Evolutionary conservation across 1,284 basidiomycete genomes (phyloP).

Genomic region (Somion occarium): DNA sequence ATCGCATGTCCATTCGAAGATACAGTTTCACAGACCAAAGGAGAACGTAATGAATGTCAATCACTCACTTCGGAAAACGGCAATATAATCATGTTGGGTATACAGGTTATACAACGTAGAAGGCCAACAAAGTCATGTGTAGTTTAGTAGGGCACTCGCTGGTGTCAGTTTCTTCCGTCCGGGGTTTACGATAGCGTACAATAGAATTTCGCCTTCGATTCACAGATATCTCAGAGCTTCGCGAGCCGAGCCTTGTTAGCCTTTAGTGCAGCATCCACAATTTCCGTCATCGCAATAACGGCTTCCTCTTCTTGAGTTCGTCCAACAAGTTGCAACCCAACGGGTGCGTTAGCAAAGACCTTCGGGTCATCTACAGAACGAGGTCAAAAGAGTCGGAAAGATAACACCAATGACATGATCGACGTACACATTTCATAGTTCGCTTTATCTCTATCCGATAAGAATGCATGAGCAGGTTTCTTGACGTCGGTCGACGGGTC

Average conservation of each 20-base stretch:
- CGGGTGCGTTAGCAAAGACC: constrained; percentile 41
- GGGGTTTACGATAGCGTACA: no score
- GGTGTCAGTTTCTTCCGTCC: no score
- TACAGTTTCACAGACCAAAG: no score
- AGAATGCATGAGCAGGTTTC: constrained; percentile 27
- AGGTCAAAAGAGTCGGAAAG: neutral
- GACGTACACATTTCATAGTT: constrained; percentile 42
- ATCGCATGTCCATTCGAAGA: no score
- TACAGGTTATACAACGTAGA: no score
- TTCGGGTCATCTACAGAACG: constrained; percentile 38
- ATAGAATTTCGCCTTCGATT: no score
- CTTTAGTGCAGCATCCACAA: constrained; percentile 31
- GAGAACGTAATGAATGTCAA: no score
- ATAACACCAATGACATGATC: neutral
- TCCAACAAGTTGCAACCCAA: constrained; percentile 46
- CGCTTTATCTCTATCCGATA: constrained; percentile 34
- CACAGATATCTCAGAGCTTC: no score
- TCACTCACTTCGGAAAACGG: no score
- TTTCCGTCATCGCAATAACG: constrained; percentile 38
- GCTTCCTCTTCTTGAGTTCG: constrained; percentile 49
- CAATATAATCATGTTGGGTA: no score
- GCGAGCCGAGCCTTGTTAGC: constrained; percentile 8
- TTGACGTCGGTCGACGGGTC: constrained; percentile 29
- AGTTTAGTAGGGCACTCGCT: no score
- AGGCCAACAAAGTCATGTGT: no score